Percentiles rank a stretch among this genome's conserved stretches.
Evolutionary conservation across 2,329 filamentous ascomycete species (phyloP).

Genomic region (Nannizzia gypsea): DNA sequence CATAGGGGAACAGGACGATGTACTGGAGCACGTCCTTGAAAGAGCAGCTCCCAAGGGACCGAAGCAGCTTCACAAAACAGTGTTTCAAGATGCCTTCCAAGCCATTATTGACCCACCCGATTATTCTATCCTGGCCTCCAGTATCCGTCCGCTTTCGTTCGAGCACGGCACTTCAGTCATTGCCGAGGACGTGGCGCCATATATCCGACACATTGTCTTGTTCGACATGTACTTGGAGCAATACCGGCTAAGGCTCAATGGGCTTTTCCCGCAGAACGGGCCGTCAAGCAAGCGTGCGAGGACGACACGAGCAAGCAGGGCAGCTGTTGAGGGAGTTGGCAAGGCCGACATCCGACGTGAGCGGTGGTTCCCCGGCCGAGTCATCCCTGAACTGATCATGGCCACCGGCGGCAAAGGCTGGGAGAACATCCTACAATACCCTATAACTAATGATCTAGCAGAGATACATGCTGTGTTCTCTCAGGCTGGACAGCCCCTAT

Average conservation of each 20-base stretch:
- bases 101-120: slow-evolving; percentile 36
- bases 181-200: slow-evolving; percentile 71
- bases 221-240: slow-evolving; percentile 61
- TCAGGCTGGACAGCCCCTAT: neutral
- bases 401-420: slow-evolving; percentile 45
- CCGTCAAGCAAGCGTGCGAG: slow-evolving; percentile 46
- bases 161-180: slow-evolving; percentile 59
- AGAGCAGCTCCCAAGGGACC: slow-evolving; percentile 15
- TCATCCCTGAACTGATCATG: slow-evolving; percentile 53
- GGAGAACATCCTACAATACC: slow-evolving; percentile 24
- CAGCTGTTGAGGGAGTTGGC: slow-evolving; percentile 63
- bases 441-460: neutral
- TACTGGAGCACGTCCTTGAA: slow-evolving; percentile 23
- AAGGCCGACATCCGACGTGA: slow-evolving; percentile 57
- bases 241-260: slow-evolving; percentile 52
- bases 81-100: slow-evolving; percentile 41
- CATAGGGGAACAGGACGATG: slow-evolving; percentile 17
- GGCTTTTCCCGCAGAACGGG: slow-evolving; percentile 49
- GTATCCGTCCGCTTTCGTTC: slow-evolving; percentile 52
- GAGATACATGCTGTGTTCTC: neutral
- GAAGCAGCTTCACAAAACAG: slow-evolving; percentile 22
- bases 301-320: slow-evolving; percentile 62
- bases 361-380: slow-evolving; percentile 54
- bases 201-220: slow-evolving; percentile 71
- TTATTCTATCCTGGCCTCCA: slow-evolving; percentile 23